Base-by-base conservation (phyloP, 306 rosid genomes). In the Phaseolus lunatus region DNA sequence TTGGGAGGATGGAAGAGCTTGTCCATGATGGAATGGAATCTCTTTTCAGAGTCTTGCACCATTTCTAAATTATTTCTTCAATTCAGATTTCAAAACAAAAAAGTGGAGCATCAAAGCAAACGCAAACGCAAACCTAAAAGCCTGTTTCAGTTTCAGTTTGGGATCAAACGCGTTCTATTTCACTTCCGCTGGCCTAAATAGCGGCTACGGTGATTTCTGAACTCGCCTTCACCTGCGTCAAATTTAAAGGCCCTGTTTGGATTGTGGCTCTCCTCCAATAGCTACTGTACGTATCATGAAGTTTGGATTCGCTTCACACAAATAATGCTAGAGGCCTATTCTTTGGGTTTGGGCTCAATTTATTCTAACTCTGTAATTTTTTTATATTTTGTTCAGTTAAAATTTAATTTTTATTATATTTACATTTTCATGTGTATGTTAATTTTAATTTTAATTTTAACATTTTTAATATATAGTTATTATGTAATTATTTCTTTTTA, bases 11-110 rank as follows among this genome's bases (percentile, higher is more conserved):
- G 88, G 58, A 86, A 92, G 57, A 95, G 96, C 88, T 84, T 95
- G 86, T 92, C 91, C 97, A 95, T 91, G 76, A 92, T 81, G 49
- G 96, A 78, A 80, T 83, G 88, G 75, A 95, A 85, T 77, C 90
- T 87, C 83, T 88, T 91, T 89, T 91, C 97, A 1, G 97, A 88
- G 84, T 92, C 96, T 53, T 90, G 76, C 9, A 83, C 78, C 97
- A 95, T 95, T 59, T 43, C 39, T n/a, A 0, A 22, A 9, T 64
- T 23, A 5, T 33, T 48, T 76, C 73, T 76, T 57, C 58, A 39
- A 54, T 53, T 77, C 47, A 53, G 69, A 74, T 74, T 59, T 71
- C 33, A 18, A 9, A 31, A 47, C 26, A 19, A 35, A 22, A 6
- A 39, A 14, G 7, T 13, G 11, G 9, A 65, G 20, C 70, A 39